These are phyloP conservation scores for Leptosphaerulina australis DNA, from an alignment of 2,329 filamentous ascomycete genomes.

Conservation along the genomic window DNA sequence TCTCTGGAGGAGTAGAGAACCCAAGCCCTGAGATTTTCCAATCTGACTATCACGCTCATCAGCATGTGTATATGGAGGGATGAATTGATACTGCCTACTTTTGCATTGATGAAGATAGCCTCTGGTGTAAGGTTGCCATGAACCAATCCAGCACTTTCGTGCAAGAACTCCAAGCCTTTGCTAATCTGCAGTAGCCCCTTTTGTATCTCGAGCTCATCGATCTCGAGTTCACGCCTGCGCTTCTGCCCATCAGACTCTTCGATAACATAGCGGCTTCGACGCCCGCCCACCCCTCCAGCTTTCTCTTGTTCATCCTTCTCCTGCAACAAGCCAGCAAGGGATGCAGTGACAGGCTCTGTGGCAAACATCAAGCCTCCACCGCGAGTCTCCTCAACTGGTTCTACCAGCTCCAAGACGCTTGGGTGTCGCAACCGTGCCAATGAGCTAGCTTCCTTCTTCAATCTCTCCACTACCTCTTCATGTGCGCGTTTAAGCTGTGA, in stretches of 20 bases:
- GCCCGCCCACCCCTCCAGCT: slow-evolving; percentile 68
- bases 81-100: slow-evolving; percentile 60
- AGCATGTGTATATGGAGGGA: slow-evolving; percentile 26
- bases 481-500: slow-evolving; percentile 77
- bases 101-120: slow-evolving; percentile 90
- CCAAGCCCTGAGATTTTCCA: slow-evolving; percentile 98
- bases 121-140: slow-evolving; percentile 96
- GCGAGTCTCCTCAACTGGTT: slow-evolving; percentile 93
- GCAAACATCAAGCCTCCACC: slow-evolving; percentile 93
- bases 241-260: slow-evolving; percentile 77
- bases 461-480: slow-evolving; percentile 86
- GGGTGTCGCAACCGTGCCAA: slow-evolving; percentile 89
- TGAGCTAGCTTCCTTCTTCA: slow-evolving; percentile 90
- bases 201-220: slow-evolving; percentile 97
- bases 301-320: slow-evolving; percentile 90
- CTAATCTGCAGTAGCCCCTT: slow-evolving; percentile 92
- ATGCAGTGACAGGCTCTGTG: slow-evolving; percentile 88
- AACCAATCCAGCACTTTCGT: slow-evolving; percentile 91
- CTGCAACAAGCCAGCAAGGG: slow-evolving; percentile 77
- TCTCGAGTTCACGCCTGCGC: slow-evolving; percentile 78
- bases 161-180: slow-evolving; percentile 92
- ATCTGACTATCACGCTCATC: slow-evolving; percentile 68
- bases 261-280: slow-evolving; percentile 78
- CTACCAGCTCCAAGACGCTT: slow-evolving; percentile 87
- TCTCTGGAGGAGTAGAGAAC: slow-evolving; percentile 82